A percentile compares a stretch with the other conserved stretches of the same genome.
Evolutionary conservation across 768 basidiomycete genomes (phyloP).

Genomic region (Tephrocybe rancida): DNA sequence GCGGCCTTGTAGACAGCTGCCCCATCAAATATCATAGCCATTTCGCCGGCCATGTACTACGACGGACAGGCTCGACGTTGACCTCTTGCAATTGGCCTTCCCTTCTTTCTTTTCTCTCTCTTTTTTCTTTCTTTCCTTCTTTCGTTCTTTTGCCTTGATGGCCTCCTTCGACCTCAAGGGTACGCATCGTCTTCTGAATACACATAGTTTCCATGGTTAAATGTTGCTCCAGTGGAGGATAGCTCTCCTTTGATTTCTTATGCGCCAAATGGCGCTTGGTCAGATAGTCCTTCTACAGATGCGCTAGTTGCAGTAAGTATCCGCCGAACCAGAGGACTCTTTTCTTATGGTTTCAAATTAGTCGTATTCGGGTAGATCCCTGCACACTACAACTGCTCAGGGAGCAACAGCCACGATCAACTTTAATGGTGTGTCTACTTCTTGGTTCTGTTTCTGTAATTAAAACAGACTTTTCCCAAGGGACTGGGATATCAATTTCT

Average conservation of each 20-base stretch:
- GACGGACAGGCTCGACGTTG: neutral
- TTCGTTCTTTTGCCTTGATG: conserved; percentile 44
- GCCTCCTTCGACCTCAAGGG: conserved; percentile 46
- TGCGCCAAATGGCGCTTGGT: conserved; percentile 51
- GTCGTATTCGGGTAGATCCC: conserved; percentile 46
- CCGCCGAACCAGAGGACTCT: neutral
- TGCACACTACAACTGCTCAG: conserved; percentile 42
- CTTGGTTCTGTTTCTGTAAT: neutral
- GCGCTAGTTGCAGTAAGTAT: conserved; percentile 37
- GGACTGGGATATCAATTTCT: conserved; percentile 55
- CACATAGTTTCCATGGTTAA: neutral
- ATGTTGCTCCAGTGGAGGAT: conserved; percentile 49
- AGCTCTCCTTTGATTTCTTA: conserved; percentile 57
- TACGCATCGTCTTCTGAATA: conserved; percentile 20
- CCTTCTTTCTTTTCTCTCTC: conserved; percentile 9
- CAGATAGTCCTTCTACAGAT: conserved; percentile 43
- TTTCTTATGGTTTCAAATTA: conserved; percentile 16
- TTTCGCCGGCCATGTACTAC: neutral
- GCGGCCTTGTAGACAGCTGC: neutral
- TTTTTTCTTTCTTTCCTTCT: conserved; percentile 19
- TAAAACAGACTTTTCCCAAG: conserved; percentile 21
- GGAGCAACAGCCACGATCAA: conserved; percentile 52
- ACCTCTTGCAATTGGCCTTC: neutral
- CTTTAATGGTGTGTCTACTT: conserved; percentile 44
- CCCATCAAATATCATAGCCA: neutral